Conservation (phyloP, 352 stramenopile genomes). For the Phytophthora lateralis region DNA sequence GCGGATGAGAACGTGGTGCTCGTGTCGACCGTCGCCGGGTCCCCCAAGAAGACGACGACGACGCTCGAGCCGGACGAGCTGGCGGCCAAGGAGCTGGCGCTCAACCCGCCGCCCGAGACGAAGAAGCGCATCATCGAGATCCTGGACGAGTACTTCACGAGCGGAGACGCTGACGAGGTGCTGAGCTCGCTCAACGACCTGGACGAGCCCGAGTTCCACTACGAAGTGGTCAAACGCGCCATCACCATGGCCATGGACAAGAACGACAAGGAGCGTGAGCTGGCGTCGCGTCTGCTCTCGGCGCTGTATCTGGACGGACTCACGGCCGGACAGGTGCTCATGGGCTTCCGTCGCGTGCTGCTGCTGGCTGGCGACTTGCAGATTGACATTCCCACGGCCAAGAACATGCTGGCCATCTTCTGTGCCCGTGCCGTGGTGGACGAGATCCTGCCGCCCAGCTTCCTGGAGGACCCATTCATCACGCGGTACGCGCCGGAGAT, state of each 20-base stretch:
- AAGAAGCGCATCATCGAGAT: slow-evolving; percentile 94
- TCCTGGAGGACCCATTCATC: slow-evolving; percentile 97
- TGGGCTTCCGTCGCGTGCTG: slow-evolving; percentile 97
- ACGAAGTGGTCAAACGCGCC: slow-evolving; percentile 94
- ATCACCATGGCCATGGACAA: slow-evolving; percentile 96
- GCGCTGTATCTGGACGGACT: slow-evolving; percentile 92
- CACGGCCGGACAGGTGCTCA: slow-evolving; percentile 75
- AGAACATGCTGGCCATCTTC: slow-evolving; percentile 96
- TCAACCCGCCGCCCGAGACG: slow-evolving; percentile 71
- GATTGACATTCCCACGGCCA: slow-evolving; percentile 94
- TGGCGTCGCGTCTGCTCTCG: slow-evolving; percentile 90
- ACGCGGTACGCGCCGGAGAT: slow-evolving; percentile 93
- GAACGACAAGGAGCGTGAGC: slow-evolving; percentile 43
- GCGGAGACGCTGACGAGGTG: slow-evolving; percentile 91
- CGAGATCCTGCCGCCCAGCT: slow-evolving; percentile 98
- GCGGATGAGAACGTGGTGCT: slow-evolving; percentile 90
- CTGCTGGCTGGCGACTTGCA: slow-evolving; percentile 96
- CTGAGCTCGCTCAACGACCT: slow-evolving; percentile 74
- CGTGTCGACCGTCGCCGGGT: slow-evolving; percentile 53
- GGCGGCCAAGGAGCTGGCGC: slow-evolving; percentile 75
- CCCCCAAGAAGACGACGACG: slow-evolving; percentile 50
- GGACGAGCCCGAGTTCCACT: slow-evolving; percentile 80
- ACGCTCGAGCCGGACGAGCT: slow-evolving; percentile 71
- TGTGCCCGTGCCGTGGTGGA: slow-evolving; percentile 97
- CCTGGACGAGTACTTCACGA: slow-evolving; percentile 89